A percentile compares a stretch with the other conserved stretches of the same genome.
These are phyloP conservation scores for Lasiodiplodia gonubiensis DNA, from an alignment of 2,329 filamentous ascomycete species.

Conservation along the genomic window DNA sequence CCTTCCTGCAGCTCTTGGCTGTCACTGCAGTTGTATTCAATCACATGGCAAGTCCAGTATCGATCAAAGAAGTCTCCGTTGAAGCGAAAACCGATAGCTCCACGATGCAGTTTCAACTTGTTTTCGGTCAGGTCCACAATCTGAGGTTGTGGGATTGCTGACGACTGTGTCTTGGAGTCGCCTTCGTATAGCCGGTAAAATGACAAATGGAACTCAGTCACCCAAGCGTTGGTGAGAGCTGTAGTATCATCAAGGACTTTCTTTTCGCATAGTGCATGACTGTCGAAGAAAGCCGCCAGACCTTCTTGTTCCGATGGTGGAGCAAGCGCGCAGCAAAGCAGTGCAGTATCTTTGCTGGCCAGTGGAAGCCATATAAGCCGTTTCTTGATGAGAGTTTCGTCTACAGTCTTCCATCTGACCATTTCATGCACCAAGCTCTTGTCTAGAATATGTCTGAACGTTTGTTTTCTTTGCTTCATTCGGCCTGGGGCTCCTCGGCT, in stretches of 20 bases:
- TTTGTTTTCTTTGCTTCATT: too few relatives aligned
- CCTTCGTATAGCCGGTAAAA: neutral
- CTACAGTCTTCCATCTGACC: neutral
- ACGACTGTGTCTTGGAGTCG: neutral
- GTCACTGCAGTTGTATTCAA: too few relatives aligned
- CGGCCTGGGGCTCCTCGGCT: too few relatives aligned
- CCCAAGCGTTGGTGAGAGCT: neutral
- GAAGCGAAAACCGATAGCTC: constrained; percentile 37
- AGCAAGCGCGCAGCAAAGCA: neutral
- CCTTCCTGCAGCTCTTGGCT: too few relatives aligned
- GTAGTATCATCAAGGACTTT: neutral
- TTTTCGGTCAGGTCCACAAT: constrained; percentile 27
- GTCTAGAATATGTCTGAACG: neutral
- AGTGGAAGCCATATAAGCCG: neutral
- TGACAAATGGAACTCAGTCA: constrained; percentile 1
- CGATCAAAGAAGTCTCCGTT: constrained; percentile 43
- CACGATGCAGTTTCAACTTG: neutral
- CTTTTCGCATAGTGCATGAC: neutral
- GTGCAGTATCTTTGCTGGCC: neutral
- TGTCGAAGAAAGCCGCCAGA: neutral
- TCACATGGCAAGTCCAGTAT: constrained; percentile 40
- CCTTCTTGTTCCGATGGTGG: neutral
- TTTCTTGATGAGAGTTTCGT: neutral
- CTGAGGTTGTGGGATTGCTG: constrained; percentile 10
- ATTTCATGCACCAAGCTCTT: neutral